Percentiles rank a stretch among this genome's conserved stretches.
Evolutionary conservation across 1,139 yeast genomes (phyloP).

Genomic region (Hanseniaspora sp.): DNA sequence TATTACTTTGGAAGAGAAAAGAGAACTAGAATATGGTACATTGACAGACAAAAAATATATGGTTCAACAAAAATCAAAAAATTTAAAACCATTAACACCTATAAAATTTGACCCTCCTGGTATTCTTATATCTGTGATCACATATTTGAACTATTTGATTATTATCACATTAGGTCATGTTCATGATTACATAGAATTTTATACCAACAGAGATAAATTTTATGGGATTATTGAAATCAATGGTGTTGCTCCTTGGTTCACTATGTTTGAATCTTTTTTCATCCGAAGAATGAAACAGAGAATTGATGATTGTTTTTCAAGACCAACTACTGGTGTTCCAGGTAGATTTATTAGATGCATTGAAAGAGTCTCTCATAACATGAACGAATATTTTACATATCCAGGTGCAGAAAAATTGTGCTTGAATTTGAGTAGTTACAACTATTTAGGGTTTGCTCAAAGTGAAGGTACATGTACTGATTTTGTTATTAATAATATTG

Average conservation of each 20-base stretch:
- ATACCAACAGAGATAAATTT: conserved; percentile 54
- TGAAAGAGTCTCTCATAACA: conserved; percentile 58
- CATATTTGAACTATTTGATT: conserved; percentile 73
- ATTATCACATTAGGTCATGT: conserved; percentile 81
- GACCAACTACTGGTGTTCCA: conserved; percentile 95
- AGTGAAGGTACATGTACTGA: conserved; percentile 87
- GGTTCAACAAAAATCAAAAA: conserved; percentile 39
- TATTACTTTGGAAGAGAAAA: conserved; percentile 40
- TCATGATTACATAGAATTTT: conserved; percentile 75
- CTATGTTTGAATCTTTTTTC: conserved; percentile 87
- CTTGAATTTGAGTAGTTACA: conserved; percentile 78
- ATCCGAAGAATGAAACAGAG: conserved; percentile 83
- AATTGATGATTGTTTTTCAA: conserved; percentile 86
- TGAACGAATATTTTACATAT: conserved; percentile 48
- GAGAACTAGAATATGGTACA: conserved; percentile 55
- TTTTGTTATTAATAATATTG: conserved; percentile 51
- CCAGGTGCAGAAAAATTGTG: conserved; percentile 70
- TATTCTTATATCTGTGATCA: conserved; percentile 61
- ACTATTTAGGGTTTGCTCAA: conserved; percentile 94
- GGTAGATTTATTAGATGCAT: conserved; percentile 79
- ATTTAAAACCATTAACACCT: conserved; percentile 47
- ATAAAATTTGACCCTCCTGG: conserved; percentile 73
- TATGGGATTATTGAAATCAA: conserved; percentile 60
- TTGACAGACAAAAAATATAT: conserved; percentile 48
- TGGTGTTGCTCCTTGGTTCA: conserved; percentile 92